Evolutionary conservation across 148 eudicot species (phyloP), one percentile per base, ranked within the genome.

Genomic region (Silene uniflora): DNA sequence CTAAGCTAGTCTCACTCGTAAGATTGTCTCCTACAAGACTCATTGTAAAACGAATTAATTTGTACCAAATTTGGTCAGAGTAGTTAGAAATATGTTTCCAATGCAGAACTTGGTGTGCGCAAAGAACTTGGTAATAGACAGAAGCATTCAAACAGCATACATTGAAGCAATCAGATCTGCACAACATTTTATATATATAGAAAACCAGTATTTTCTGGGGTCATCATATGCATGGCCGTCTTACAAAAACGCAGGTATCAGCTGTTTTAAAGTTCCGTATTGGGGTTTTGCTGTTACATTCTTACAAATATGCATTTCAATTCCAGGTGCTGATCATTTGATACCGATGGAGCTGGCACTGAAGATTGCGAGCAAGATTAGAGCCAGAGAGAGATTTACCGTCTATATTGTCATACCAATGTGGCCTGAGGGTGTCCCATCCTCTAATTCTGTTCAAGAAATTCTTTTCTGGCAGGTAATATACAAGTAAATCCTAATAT

Each of bases 391-490:
- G 67, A 83, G 90, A 78, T 89, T 89, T 73, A 77, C 89, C 56
- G 93, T 87, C 4, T 89, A 89, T 63, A 58, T 87, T 66, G 89
- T 89, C 76, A 85, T 89, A 69, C 92, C 92, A 60, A 84, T 89
- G 93, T 89, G 90, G 90, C 93, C 93, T 17, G 93, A 89, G 78
- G 93, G 93, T 22, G 81, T 44, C 67, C 86, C 92, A 11, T 71
- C 75, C 11, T 85, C 90, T 77, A 85, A 85, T 49, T 67, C 90
- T 60, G 88, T 85, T 25, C 92, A 89, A 71, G 87, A 85, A 85
- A 89, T 89, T 62, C 88, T 89, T 67, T 89, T 77, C 76, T 89
- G 92, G 92, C 92, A 89, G 92, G 92, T 88, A 77, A 62, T 6
- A 44, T n/a, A 17, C 44, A 19, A 59, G 17, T 52, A 13, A 13